Conservation (phyloP, 2,329 filamentous ascomycete genomes). For the Colletotrichum noveboracense region DNA sequence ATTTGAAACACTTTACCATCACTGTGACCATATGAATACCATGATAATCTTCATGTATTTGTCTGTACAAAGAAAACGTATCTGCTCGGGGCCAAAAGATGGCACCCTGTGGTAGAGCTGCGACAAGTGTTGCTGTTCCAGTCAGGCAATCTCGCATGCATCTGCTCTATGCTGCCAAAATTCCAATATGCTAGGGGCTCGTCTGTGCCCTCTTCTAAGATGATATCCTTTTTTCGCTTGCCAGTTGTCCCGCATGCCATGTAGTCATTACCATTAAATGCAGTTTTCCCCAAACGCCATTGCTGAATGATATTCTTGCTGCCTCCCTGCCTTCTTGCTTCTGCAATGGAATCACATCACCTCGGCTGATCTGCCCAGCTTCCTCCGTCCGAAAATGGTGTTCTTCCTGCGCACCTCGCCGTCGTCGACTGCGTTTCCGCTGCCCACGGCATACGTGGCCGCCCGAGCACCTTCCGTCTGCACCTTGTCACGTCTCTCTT, state of each 20-base stretch:
- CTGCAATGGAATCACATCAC: background rate
- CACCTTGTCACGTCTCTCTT: constrained; percentile 66
- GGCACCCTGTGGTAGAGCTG: background rate
- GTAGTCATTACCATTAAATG: constrained; percentile 27
- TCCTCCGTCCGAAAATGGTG: constrained; percentile 50
- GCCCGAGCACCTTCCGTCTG: constrained; percentile 43
- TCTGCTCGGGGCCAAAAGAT: background rate
- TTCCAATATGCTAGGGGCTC: background rate
- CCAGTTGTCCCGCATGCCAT: constrained; percentile 15
- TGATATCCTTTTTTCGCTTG: constrained; percentile 6
- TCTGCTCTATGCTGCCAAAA: background rate
- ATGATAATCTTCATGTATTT: background rate
- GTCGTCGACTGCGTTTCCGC: constrained; percentile 38
- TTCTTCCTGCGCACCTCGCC: constrained; percentile 43
- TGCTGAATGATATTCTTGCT: constrained; percentile 17
- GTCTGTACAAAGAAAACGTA: constrained; percentile 4
- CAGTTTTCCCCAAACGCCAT: constrained; percentile 17
- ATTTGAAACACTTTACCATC: background rate
- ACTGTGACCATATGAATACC: background rate
- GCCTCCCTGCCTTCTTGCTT: background rate
- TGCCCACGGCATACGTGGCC: constrained; percentile 27
- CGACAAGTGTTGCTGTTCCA: background rate
- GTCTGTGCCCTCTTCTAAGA: background rate
- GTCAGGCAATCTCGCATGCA: background rate
- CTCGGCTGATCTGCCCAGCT: constrained; percentile 28